A percentile compares a stretch with the other conserved stretches of the same genome.
Evolutionary conservation across 345 rosid genomes (phyloP).

Genomic region (Sisymbrium irio): DNA sequence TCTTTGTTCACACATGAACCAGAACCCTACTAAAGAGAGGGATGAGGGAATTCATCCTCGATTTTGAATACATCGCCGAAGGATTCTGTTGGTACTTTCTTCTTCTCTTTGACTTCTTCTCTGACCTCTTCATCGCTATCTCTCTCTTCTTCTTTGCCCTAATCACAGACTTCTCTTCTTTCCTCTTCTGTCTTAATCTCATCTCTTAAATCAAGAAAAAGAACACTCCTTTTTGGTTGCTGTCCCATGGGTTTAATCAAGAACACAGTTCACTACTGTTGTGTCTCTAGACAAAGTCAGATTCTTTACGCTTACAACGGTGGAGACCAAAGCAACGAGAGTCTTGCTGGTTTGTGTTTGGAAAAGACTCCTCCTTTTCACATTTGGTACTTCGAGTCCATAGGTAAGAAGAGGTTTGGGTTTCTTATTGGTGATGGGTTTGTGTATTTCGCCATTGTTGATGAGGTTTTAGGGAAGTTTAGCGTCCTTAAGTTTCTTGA

Average conservation of each 20-base stretch:
- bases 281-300: conserved; percentile 55
- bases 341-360: conserved; percentile 54
- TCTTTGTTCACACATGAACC: not conserved
- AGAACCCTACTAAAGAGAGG: conserved; percentile 26
- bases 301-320: conserved; percentile 51
- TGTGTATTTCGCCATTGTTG: conserved; percentile 66
- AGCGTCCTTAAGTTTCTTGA: conserved; percentile 63
- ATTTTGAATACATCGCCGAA: conserved; percentile 39
- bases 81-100: conserved; percentile 35
- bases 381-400: conserved; percentile 78
- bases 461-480: conserved; percentile 48
- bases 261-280: conserved; percentile 68
- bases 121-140: conserved; percentile 24
- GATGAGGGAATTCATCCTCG: conserved; percentile 37
- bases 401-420: conserved; percentile 53
- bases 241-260: conserved; percentile 54
- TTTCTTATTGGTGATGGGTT: conserved; percentile 66
- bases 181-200: conserved; percentile 31
- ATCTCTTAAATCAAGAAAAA: not conserved
- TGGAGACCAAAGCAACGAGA: conserved; percentile 56
- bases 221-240: not conserved
- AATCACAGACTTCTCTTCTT: conserved; percentile 28
- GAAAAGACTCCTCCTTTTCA: conserved; percentile 70
- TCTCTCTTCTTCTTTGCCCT: conserved; percentile 32
- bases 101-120: conserved; percentile 34